Evolutionary conservation across 1,139 yeast species (phyloP).

Genomic region (Kazachstania sp.): DNA sequence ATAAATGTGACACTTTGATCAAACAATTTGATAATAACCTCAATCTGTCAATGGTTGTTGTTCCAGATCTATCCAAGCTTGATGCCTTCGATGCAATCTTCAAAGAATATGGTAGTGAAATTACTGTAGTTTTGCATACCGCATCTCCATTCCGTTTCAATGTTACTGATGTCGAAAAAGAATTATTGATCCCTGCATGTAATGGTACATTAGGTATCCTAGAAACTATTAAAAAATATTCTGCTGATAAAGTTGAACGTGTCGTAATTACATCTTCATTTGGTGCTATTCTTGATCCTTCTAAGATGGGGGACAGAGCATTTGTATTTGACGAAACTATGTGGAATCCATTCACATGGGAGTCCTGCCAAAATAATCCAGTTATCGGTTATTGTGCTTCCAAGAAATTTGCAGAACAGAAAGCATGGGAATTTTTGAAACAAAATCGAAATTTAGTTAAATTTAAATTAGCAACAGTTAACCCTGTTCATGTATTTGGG

Average conservation of each 20-base stretch:
- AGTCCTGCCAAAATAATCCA: constrained; percentile 28
- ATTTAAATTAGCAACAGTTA: constrained; percentile 36
- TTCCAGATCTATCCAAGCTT: constrained; percentile 30
- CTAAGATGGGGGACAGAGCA: constrained; percentile 3
- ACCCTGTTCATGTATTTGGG: constrained; percentile 41
- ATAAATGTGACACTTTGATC: constrained; percentile 24
- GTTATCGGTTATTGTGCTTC: constrained; percentile 37
- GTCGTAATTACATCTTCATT: constrained; percentile 50
- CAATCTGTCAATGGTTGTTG: constrained; percentile 32
- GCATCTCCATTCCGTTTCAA: constrained; percentile 37
- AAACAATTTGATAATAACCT: constrained; percentile 22
- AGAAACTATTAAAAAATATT: constrained; percentile 36
- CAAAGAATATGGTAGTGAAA: constrained; percentile 27
- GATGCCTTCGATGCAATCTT: constrained; percentile 35
- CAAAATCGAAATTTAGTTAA: constrained; percentile 28
- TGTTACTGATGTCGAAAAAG: constrained; percentile 23
- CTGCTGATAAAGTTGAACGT: constrained; percentile 38
- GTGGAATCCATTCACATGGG: constrained; percentile 38
- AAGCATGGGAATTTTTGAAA: constrained; percentile 44
- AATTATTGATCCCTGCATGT: constrained; percentile 40
- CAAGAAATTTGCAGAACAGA: constrained; percentile 41
- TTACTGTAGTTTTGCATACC: constrained; percentile 35
- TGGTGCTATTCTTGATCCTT: constrained; percentile 35
- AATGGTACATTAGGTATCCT: constrained; percentile 40
- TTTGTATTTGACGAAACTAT: constrained; percentile 25